Conservation (phyloP, 1,284 basidiomycete species). For the Thelephora terrestris region DNA sequence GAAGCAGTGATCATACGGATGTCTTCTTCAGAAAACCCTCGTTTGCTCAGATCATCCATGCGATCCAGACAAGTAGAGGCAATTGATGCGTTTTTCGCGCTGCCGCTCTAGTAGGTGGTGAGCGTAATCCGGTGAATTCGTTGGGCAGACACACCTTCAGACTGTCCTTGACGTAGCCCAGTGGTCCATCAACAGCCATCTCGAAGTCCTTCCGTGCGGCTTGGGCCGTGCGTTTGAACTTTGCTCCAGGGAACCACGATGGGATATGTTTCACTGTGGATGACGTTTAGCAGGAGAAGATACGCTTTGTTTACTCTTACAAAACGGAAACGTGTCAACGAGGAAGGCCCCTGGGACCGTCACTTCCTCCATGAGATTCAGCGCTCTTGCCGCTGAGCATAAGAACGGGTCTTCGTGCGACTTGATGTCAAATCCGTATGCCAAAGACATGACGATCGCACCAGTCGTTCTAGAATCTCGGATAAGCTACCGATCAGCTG, state of each 20-base stretch:
- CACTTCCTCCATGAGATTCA: slow-evolving; percentile 9
- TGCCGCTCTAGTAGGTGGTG: neutral
- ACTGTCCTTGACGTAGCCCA: neutral
- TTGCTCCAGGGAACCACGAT: slow-evolving; percentile 9
- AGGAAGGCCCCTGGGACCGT: slow-evolving; percentile 7
- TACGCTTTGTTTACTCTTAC: neutral
- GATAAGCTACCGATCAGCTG: neutral
- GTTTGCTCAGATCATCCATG: neutral
- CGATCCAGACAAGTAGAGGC: neutral
- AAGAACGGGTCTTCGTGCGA: slow-evolving; percentile 47
- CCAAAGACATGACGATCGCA: slow-evolving; percentile 45
- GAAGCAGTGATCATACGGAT: slow-evolving; percentile 2
- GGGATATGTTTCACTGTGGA: slow-evolving; percentile 10
- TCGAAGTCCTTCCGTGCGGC: slow-evolving; percentile 3
- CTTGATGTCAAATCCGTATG: slow-evolving; percentile 53
- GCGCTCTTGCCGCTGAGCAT: slow-evolving; percentile 35
- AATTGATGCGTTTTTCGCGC: neutral
- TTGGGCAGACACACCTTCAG: neutral
- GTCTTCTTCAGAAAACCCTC: slow-evolving; percentile 1
- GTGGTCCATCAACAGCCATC: neutral
- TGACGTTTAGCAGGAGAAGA: neutral
- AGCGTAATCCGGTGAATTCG: neutral
- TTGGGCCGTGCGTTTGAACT: slow-evolving; percentile 6
- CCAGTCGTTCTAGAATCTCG: slow-evolving; percentile 40
- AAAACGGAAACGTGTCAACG: slow-evolving; percentile 9